Evolutionary conservation across 495 filamentous ascomycete genomes (phyloP).

Genomic region (Aspergillus biplanus): DNA sequence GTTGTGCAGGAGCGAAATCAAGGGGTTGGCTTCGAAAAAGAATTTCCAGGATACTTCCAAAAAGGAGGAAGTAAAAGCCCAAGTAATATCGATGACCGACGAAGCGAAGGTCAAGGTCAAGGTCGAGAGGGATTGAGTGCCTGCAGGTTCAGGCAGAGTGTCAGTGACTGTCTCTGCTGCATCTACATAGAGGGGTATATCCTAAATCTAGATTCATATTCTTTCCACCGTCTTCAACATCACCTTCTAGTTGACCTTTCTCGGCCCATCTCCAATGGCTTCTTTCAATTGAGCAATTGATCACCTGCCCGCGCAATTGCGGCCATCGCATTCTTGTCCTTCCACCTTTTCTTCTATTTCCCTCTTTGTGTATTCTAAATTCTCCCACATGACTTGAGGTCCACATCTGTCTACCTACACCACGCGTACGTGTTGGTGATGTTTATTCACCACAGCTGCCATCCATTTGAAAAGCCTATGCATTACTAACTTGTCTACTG

Average conservation of each 20-base stretch:
- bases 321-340: not conserved
- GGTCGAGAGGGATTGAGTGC: conserved; percentile 29
- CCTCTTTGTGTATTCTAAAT: not conserved
- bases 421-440: not conserved
- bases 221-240: not conserved
- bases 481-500: conserved; percentile 3
- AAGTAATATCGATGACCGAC: conserved; percentile 40
- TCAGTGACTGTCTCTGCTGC: conserved; percentile 13
- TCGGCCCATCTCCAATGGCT: not conserved
- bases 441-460: not conserved
- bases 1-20: conserved; percentile 72
- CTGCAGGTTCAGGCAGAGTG: conserved; percentile 4
- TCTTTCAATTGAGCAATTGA: not conserved
- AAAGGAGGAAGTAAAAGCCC: conserved; percentile 49
- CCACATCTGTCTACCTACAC: not conserved
- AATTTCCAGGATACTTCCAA: conserved; percentile 38
- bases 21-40: conserved; percentile 38
- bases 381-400: not conserved
- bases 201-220: not conserved
- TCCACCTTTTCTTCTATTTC: not conserved
- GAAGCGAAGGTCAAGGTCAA: conserved; percentile 42
- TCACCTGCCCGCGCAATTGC: not conserved
- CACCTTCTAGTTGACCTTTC: not conserved
- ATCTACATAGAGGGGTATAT: not conserved
- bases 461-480: not conserved